Evolutionary conservation across 2,329 filamentous ascomycete genomes (phyloP).

Genomic region (Sarocladium brachiariae): DNA sequence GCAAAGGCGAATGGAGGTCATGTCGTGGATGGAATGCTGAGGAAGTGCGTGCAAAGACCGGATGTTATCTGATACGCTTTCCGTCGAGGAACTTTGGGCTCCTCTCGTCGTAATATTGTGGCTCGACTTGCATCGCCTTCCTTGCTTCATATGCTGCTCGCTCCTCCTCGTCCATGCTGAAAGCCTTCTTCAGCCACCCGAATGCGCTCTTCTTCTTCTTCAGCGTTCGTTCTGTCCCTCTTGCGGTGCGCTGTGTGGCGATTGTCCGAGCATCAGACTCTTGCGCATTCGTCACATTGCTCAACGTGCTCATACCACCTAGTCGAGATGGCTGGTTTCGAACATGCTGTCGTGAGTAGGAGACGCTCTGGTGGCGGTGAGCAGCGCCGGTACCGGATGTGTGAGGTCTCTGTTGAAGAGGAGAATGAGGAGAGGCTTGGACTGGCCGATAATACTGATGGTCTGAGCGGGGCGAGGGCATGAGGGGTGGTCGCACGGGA

Average conservation of each 20-base stretch:
- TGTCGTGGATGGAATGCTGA: not conserved
- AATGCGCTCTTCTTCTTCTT: constrained; percentile 64
- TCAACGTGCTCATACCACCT: constrained; percentile 50
- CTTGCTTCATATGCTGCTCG: constrained; percentile 51
- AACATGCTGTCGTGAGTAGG: constrained; percentile 29
- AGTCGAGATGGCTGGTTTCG: constrained; percentile 46
- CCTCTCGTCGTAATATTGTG: constrained; percentile 42
- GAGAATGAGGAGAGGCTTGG: constrained; percentile 56
- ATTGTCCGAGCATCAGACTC: constrained; percentile 23
- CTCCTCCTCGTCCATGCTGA: constrained; percentile 58
- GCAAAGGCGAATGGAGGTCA: too few relatives aligned
- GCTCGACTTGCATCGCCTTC: constrained; percentile 36
- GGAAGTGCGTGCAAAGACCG: not conserved
- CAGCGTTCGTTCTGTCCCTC: constrained; percentile 32
- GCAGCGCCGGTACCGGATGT: constrained; percentile 35
- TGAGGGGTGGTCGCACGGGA: constrained; percentile 17
- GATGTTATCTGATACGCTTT: constrained; percentile 33
- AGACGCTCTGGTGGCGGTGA: constrained; percentile 21
- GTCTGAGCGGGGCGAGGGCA: constrained; percentile 29
- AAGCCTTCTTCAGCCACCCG: constrained; percentile 63
- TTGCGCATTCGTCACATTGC: constrained; percentile 43
- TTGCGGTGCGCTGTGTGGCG: constrained; percentile 14
- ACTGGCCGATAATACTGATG: constrained; percentile 55
- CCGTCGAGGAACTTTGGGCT: constrained; percentile 52
- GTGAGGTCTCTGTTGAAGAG: constrained; percentile 53